Evolutionary conservation across 805 yeast genomes (phyloP).

Genomic region (Kregervanrija fluxuum): DNA sequence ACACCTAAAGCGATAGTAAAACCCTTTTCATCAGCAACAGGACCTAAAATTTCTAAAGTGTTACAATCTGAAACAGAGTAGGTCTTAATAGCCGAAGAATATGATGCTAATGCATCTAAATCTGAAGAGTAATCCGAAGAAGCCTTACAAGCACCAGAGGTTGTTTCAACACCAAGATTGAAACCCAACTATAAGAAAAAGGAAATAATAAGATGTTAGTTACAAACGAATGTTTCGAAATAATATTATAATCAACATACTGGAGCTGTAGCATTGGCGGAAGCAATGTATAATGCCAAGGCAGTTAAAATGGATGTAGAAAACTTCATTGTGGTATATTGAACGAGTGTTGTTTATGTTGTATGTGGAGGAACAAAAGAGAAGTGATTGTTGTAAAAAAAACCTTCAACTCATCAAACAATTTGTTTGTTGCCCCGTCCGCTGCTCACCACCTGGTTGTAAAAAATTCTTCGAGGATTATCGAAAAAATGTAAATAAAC

Average conservation of each 20-base stretch:
- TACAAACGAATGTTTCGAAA: slow-evolving; percentile 3
- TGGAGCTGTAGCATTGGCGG: slow-evolving; percentile 21
- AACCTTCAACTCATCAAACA: too few relatives aligned
- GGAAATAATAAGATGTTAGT: slow-evolving; percentile 1
- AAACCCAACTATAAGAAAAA: slow-evolving; percentile 46
- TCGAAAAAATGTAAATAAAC: too few relatives aligned
- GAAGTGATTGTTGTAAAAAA: too few relatives aligned
- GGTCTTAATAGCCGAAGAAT: slow-evolving; percentile 67
- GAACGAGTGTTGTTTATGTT: not conserved
- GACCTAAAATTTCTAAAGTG: slow-evolving; percentile 77
- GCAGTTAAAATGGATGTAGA: slow-evolving; percentile 17
- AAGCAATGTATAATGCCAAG: slow-evolving; percentile 14
- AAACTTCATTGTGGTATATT: slow-evolving; percentile 19
- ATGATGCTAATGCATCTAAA: slow-evolving; percentile 47
- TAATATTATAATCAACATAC: not conserved
- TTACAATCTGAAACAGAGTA: slow-evolving; percentile 94
- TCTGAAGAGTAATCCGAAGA: slow-evolving; percentile 66
- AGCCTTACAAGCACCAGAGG: slow-evolving; percentile 69
- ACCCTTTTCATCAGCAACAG: slow-evolving; percentile 75
- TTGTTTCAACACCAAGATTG: slow-evolving; percentile 78
- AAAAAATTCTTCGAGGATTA: too few relatives aligned
- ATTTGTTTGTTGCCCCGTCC: too few relatives aligned
- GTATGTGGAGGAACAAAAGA: not conserved
- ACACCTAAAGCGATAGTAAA: slow-evolving; percentile 77
- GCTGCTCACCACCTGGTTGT: too few relatives aligned